Base-by-base conservation (phyloP, 306 rosid genomes). In the Casuarina cunninghamiana region DNA sequence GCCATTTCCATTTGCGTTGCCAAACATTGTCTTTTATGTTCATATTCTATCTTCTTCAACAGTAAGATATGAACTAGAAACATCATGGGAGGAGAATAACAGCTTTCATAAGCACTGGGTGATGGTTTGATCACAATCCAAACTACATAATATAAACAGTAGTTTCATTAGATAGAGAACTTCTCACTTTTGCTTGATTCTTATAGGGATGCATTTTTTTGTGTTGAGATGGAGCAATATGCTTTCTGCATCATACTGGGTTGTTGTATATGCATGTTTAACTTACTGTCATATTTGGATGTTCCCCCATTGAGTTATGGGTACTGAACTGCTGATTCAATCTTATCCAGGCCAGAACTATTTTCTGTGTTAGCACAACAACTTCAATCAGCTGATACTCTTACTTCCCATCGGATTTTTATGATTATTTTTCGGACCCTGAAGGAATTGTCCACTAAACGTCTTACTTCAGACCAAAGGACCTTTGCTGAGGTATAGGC, bases 361-460 rank as follows among this genome's bases (percentile, higher is more conserved):
- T 92, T 95, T 79, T 79, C 91, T 75, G 89, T 80, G 77, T 91
- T 95, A 83, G 93, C 94, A 21, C 93, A 88, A 68, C 94, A 91
- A 73, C 97, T 95, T 86, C 97, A 88, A 78, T 86, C 97, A 53
- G 91, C 96, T 71, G 96, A 91, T 85, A 87, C 85, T 78, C 88
- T 92, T 84, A 86, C 94, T 46, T 92, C 97, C 80, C 95, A 91
- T 81, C 76, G 97, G 70, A 92, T 91, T 66, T 92, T 92, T 79
- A 86, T 88, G 93, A 91, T 87, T 79, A 87, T 95, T 51, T 91
- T 89, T 84, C 90, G 92, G 83, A 87, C 92, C 48, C 83, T 95
- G 84, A 95, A 91, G 75, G 98, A 95, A 86, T 84, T 95, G 84
- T 89, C 98, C 75, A 90, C 91, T 45, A 95, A 92, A 82, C 97